Conservation (phyloP, 169 alveolate genomes). For the Cryptosporidium andersoni region DNA sequence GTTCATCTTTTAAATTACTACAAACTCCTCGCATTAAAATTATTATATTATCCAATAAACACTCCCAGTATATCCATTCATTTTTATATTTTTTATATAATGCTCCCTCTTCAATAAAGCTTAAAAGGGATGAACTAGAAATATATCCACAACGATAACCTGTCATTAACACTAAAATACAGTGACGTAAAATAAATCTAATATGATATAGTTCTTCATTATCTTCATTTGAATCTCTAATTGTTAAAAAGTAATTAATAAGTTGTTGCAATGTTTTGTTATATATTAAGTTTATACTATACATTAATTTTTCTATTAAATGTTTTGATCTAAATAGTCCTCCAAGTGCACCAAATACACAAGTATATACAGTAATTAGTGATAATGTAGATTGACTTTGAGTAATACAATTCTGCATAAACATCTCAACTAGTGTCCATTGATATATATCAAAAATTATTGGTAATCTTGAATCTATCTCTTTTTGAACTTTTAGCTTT, state of each 20-base stretch:
- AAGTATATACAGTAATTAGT: constrained; percentile 43
- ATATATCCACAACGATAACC: constrained; percentile 54
- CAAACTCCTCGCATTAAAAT: constrained; percentile 44
- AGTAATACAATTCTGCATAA: constrained; percentile 43
- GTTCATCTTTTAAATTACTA: constrained; percentile 8
- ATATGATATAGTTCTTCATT: constrained; percentile 18
- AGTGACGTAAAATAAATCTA: constrained; percentile 26
- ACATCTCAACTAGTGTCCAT: constrained; percentile 3
- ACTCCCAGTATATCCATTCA: constrained; percentile 33
- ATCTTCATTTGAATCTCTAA: neutral
- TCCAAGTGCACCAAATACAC: constrained; percentile 48
- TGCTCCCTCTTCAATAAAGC: constrained; percentile 12
- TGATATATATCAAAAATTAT: constrained; percentile 32
- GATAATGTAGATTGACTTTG: constrained; percentile 20
- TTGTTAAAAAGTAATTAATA: neutral
- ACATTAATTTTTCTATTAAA: neutral
- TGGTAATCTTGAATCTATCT: neutral
- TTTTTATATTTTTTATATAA: neutral
- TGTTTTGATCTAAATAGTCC: neutral
- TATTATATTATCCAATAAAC: constrained; percentile 49
- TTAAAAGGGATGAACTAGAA: constrained; percentile 8
- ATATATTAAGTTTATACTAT: constrained; percentile 15
- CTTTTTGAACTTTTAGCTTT: neutral
- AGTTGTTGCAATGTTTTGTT: constrained; percentile 7
- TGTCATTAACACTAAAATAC: constrained; percentile 2